A percentile compares a stretch with the other conserved stretches of the same genome.
Evolutionary conservation across 129 eudicot genomes (phyloP).

Genomic region (Flaveria brownii): DNA sequence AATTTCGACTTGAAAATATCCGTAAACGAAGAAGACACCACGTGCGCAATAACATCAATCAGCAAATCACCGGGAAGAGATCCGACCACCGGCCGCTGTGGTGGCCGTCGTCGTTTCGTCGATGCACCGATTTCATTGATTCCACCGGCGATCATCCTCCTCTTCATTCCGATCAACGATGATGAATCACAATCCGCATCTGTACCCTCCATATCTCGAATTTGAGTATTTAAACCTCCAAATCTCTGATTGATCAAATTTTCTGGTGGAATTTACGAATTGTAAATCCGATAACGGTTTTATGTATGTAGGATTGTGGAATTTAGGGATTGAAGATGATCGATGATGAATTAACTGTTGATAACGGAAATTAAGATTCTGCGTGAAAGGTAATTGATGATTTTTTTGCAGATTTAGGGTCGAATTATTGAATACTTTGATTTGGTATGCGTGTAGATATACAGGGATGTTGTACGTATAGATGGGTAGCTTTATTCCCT

Average conservation of each 20-base stretch:
- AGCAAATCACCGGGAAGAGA: conserved; percentile 47
- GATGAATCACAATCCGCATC: conserved; percentile 23
- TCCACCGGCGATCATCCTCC: conserved; percentile 12
- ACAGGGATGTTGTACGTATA: conserved; percentile 6
- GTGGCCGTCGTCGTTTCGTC: conserved; percentile 1
- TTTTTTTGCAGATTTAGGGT: conserved; percentile 18
- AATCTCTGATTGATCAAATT: neutral
- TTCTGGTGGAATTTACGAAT: neutral
- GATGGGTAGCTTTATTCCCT: conserved; percentile 16
- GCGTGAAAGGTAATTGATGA: conserved; percentile 20
- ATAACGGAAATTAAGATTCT: neutral
- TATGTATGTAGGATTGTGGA: neutral
- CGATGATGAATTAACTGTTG: conserved; percentile 17
- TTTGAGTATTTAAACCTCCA: neutral
- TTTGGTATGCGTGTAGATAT: conserved; percentile 23
- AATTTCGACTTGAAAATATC: conserved; percentile 52
- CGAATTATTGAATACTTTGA: neutral
- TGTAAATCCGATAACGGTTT: neutral
- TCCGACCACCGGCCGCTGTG: conserved; percentile 34
- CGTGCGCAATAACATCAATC: conserved; percentile 40
- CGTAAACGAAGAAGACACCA: conserved; percentile 47
- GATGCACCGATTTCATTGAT: conserved; percentile 9
- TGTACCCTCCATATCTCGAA: conserved; percentile 17
- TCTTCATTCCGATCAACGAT: conserved; percentile 31
- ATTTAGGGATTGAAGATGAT: conserved; percentile 15